phyloP scores from a whole-genome alignment of 2,329 filamentous ascomycete species.

The Colletotrichum tamarilloi region DNA sequence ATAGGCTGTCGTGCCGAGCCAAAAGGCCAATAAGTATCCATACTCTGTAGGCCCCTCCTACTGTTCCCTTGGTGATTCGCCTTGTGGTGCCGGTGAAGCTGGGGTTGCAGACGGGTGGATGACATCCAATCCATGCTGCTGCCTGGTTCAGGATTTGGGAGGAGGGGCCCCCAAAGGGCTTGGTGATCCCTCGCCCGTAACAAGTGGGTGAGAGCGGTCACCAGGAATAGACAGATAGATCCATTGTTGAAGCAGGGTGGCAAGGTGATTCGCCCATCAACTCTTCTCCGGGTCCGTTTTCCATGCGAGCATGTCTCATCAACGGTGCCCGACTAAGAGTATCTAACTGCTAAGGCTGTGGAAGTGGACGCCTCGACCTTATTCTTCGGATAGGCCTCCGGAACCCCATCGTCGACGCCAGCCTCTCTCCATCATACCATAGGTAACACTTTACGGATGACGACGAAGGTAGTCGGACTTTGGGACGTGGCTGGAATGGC shows the following conservation, averaged over 20 bases:
- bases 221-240: conserved; percentile 21
- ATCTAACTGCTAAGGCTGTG: neutral
- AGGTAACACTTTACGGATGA: neutral
- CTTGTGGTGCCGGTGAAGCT: neutral
- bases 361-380: neutral
- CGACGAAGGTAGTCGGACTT: neutral
- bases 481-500: neutral
- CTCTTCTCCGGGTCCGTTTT: conserved; percentile 1
- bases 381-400: conserved; percentile 14
- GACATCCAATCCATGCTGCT: conserved; percentile 34
- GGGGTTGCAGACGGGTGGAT: conserved; percentile 22
- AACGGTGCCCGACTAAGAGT: conserved; percentile 11
- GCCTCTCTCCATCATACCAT: conserved; percentile 9
- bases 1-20: neutral
- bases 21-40: neutral
- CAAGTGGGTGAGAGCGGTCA: conserved; percentile 9
- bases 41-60: neutral
- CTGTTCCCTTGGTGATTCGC: conserved; percentile 32
- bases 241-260: neutral
- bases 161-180: conserved; percentile 1
- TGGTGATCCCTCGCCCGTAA: conserved; percentile 18
- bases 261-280: neutral
- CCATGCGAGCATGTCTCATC: conserved; percentile 25
- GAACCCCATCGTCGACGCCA: conserved; percentile 1
- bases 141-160: conserved; percentile 18